Conservation (phyloP, 176 grass and related monocot genomes). For the Alloteropsis semialata region DNA sequence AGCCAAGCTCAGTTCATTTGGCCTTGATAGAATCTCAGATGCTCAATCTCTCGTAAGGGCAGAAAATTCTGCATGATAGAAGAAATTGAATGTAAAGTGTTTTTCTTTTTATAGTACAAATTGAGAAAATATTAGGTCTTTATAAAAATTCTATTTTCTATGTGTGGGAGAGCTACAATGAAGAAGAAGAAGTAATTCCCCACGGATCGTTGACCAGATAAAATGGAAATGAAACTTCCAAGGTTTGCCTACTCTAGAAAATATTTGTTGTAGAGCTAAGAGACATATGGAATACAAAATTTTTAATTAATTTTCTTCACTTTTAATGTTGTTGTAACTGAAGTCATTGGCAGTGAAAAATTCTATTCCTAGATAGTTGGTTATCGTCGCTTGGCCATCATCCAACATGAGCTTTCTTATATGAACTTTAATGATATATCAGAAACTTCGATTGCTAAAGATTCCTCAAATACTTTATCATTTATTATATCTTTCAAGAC, state of each 20-base stretch:
- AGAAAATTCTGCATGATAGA: constrained; percentile 64
- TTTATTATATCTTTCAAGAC: constrained; percentile 1
- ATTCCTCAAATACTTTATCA: not conserved
- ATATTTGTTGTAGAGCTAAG: not conserved
- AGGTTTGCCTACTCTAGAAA: constrained; percentile 30
- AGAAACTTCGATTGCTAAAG: not conserved
- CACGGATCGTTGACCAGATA: constrained; percentile 45
- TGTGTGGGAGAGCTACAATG: constrained; percentile 82
- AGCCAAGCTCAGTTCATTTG: constrained; percentile 73
- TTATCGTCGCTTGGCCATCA: constrained; percentile 32
- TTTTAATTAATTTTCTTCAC: not conserved
- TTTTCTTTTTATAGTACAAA: not conserved
- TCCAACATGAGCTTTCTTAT: constrained; percentile 52
- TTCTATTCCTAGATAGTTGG: constrained; percentile 60
- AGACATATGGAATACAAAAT: not conserved
- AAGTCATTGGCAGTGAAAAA: constrained; percentile 60
- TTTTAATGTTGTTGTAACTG: constrained; percentile 50
- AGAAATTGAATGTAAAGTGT: constrained; percentile 66
- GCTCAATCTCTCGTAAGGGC: constrained; percentile 45
- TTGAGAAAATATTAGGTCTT: not conserved
- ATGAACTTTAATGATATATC: constrained; percentile 36
- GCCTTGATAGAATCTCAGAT: constrained; percentile 57
- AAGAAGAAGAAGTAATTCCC: constrained; percentile 50
- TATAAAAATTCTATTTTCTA: constrained; percentile 31
- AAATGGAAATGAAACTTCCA: constrained; percentile 68